Percentiles rank a stretch among this genome's conserved stretches.
Conservation (phyloP, 176 grass and related monocot genomes). For the Zoysia japonica region DNA sequence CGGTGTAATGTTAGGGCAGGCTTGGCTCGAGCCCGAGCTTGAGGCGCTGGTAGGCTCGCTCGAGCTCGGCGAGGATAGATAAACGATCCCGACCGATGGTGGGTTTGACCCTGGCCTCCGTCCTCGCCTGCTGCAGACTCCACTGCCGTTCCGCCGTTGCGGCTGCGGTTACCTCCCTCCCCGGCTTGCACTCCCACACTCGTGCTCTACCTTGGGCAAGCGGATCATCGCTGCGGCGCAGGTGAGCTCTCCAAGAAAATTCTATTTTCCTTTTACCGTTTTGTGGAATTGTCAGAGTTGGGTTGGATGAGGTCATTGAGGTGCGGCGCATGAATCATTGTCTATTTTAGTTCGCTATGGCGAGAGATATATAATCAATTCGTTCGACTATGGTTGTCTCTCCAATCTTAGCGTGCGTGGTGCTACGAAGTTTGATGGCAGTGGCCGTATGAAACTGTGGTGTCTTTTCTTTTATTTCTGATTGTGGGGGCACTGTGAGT, state of each 20-base stretch:
- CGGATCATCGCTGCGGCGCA: slow-evolving; percentile 11
- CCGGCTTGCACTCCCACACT: not conserved
- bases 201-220: not conserved
- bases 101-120: not conserved
- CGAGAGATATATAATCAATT: not conserved
- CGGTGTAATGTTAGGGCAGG: too few species aligned
- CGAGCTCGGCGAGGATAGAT: not conserved
- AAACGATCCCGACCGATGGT: slow-evolving; percentile 4
- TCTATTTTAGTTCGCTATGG: not conserved
- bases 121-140: slow-evolving; percentile 24
- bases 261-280: not conserved
- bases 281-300: not conserved
- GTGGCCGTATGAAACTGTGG: not conserved
- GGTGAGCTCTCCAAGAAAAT: slow-evolving; percentile 21
- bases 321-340: not conserved
- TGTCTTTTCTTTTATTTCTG: not conserved
- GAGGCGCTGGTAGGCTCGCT: too few species aligned
- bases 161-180: not conserved
- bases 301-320: not conserved
- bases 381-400: not conserved
- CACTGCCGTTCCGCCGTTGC: not conserved
- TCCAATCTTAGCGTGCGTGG: not conserved
- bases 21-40: too few species aligned
- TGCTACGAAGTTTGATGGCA: not conserved
- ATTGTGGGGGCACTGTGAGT: not conserved